These are phyloP conservation scores for Fusarium oxysporum DNA, from an alignment of 2,329 filamentous ascomycete species.

Conservation along the genomic window DNA sequence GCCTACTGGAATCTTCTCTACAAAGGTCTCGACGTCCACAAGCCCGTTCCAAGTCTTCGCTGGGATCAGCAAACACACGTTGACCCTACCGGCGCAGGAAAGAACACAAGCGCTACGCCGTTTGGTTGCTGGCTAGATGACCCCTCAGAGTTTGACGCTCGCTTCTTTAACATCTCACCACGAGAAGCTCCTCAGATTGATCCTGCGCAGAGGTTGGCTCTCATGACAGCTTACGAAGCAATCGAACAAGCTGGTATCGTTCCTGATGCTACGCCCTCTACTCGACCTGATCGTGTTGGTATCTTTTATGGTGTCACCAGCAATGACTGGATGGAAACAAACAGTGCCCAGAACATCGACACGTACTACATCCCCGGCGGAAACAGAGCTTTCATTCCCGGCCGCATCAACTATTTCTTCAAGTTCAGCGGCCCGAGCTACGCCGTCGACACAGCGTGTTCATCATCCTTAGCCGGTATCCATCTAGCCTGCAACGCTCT, in stretches of 20 bases:
- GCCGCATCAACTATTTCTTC: conserved; percentile 81
- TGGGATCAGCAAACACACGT: conserved; percentile 40
- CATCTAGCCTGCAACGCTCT: conserved; percentile 77
- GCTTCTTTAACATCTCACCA: conserved; percentile 79
- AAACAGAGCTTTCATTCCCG: conserved; percentile 62
- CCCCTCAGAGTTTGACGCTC: conserved; percentile 73
- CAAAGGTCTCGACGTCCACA: conserved; percentile 73
- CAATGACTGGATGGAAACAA: conserved; percentile 84
- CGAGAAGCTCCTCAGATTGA: conserved; percentile 59
- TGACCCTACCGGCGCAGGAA: conserved; percentile 69
- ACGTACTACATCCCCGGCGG: conserved; percentile 63
- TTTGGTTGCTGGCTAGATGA: conserved; percentile 67
- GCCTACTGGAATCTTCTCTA: conserved; percentile 73
- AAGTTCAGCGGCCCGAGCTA: conserved; percentile 80
- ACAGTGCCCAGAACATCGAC: conserved; percentile 74
- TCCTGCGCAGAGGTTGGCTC: conserved; percentile 72
- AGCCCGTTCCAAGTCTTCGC: conserved; percentile 56
- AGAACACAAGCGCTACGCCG: conserved; percentile 65
- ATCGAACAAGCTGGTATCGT: conserved; percentile 75
- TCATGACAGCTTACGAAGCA: conserved; percentile 76
- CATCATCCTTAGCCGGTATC: conserved; percentile 78
- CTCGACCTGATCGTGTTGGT: conserved; percentile 68
- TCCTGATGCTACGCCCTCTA: conserved; percentile 71
- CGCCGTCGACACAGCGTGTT: conserved; percentile 83
- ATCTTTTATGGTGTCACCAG: conserved; percentile 82